Evolutionary conservation across 768 basidiomycete genomes (phyloP).

Genomic region (Termitomyces sp.): DNA sequence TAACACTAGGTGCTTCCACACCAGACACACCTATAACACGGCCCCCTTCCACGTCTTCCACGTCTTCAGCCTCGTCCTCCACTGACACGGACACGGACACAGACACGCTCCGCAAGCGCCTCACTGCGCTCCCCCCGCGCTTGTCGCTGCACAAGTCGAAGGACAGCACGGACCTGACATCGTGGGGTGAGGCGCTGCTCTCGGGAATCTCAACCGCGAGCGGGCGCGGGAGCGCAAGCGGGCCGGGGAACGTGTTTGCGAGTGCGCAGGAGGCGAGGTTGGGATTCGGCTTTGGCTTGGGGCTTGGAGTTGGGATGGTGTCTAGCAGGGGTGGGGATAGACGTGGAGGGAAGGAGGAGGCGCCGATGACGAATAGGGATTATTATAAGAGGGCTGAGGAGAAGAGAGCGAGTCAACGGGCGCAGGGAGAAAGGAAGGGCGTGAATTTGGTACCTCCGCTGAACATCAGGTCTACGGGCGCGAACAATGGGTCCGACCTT

Average conservation of each 20-base stretch:
- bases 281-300: neutral
- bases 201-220: conserved; percentile 23
- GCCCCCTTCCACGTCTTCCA: neutral
- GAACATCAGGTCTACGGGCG: conserved; percentile 8
- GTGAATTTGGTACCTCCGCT: conserved; percentile 19
- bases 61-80: neutral
- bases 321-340: neutral
- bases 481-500: conserved; percentile 12
- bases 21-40: neutral
- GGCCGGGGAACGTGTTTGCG: neutral
- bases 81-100: neutral
- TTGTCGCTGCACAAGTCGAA: conserved; percentile 48
- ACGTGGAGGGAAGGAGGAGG: neutral
- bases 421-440: neutral
- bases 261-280: conserved; percentile 8
- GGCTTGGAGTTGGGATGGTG: neutral
- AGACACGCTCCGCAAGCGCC: conserved; percentile 15
- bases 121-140: conserved; percentile 40
- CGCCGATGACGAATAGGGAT: neutral
- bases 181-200: conserved; percentile 52
- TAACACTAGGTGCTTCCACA: neutral
- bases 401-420: neutral
- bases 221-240: neutral
- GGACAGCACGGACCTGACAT: conserved; percentile 36
- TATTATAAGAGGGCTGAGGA: neutral